Conservation (phyloP, 345 rosid species). For the Aegle marmelos region DNA sequence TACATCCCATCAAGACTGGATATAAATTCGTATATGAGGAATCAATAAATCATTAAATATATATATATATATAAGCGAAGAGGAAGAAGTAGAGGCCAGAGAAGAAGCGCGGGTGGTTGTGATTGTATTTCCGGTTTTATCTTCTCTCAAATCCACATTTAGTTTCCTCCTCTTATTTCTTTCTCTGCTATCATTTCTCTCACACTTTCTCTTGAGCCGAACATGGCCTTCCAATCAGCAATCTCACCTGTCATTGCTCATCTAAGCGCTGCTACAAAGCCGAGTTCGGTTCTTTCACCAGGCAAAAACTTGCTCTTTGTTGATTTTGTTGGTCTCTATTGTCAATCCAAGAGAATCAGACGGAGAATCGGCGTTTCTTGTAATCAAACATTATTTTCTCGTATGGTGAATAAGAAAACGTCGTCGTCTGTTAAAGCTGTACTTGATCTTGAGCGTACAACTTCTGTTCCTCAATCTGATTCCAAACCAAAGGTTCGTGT, state of each 20-base stretch:
- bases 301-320: slow-evolving; percentile 41
- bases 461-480: slow-evolving; percentile 5
- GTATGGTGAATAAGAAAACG: slow-evolving; percentile 16
- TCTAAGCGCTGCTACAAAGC: slow-evolving; percentile 32
- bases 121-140: slow-evolving; percentile 31
- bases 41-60: background rate
- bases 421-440: slow-evolving; percentile 46
- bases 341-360: slow-evolving; percentile 44
- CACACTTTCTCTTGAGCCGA: slow-evolving; percentile 2
- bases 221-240: slow-evolving; percentile 47
- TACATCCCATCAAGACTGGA: too few relatives aligned
- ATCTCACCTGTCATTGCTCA: slow-evolving; percentile 49
- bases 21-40: too few relatives aligned
- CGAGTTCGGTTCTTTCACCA: slow-evolving; percentile 43
- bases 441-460: slow-evolving; percentile 38
- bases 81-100: slow-evolving; percentile 16
- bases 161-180: slow-evolving; percentile 24
- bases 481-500: slow-evolving; percentile 47
- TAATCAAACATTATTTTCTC: slow-evolving; percentile 23
- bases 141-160: slow-evolving; percentile 32
- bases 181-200: background rate
- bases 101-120: slow-evolving; percentile 49
- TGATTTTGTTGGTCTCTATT: slow-evolving; percentile 65
- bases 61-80: background rate
- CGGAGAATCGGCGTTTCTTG: slow-evolving; percentile 44